Base-by-base conservation (phyloP, 352 stramenopile genomes). In the Globisporangium paddicum region DNA sequence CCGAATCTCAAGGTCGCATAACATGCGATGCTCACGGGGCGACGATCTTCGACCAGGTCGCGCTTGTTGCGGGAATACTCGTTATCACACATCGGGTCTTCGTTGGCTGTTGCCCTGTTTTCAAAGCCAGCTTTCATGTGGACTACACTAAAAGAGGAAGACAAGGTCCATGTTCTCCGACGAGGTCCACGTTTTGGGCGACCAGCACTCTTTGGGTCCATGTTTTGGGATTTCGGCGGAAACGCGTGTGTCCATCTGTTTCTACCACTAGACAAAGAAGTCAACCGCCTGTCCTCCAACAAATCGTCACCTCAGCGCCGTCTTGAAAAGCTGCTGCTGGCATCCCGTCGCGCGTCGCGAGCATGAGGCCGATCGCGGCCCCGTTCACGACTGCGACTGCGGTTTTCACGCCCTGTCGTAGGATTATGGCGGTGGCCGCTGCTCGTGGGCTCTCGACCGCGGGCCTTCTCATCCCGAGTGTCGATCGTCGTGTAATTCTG, bases 11-110 rank as follows among this genome's bases (percentile, higher is more conserved):
- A 97, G 82, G 82, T 98, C 49, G 93, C 85, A 2, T 96, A 99
- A 71, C 86, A 98, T 41, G 77, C 88, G 21, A 97, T 99, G 73
- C 79, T 99, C 32, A 98, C 98, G 72, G 96, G 95, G 94, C 99
- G 66, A 87, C 86, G 7, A 91, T 96, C 62, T 97, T 97, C 57
- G 95, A 99, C 53, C 85, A 94, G 58, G 64, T 99, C 4, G 96
- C n/a, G n/a, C n/a, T n/a, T n/a, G n/a, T n/a, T n/a, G n/a, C n/a
- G n/a, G n/a, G n/a, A n/a, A n/a, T n/a, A n/a, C n/a, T n/a, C n/a
- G n/a, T n/a, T n/a, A n/a, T n/a, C n/a, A n/a, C n/a, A n/a, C n/a
- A n/a, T n/a, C n/a, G n/a, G n/a, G n/a, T n/a, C n/a, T n/a, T n/a
- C n/a, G n/a, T n/a, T n/a, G n/a, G n/a, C n/a, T n/a, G n/a, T n/a